Evolutionary conservation across 2,329 filamentous ascomycete species (phyloP).

Genomic region (Lasiodiplodia hormozganensis): DNA sequence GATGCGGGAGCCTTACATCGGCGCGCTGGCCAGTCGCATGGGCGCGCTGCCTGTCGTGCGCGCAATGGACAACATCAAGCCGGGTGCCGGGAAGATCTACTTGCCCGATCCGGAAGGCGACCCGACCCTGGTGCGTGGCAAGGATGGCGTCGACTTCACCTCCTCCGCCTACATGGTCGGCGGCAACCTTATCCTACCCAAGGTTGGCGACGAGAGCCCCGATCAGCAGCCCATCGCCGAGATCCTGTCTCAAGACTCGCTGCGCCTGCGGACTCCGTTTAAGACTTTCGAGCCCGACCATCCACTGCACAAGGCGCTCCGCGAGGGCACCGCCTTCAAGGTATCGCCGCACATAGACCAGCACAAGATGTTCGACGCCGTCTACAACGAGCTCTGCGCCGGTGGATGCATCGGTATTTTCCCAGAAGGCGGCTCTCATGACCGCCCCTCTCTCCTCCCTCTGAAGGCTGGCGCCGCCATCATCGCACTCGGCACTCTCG

Average conservation of each 20-base stretch:
- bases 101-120: conserved; percentile 26
- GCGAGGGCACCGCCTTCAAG: conserved; percentile 27
- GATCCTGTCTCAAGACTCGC: conserved; percentile 19
- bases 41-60: conserved; percentile 29
- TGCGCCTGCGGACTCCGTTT: conserved; percentile 21
- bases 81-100: conserved; percentile 27
- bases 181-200: conserved; percentile 19
- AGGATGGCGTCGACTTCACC: conserved; percentile 20
- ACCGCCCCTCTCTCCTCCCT: conserved; percentile 27
- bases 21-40: conserved; percentile 19
- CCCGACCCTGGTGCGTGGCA: conserved; percentile 26
- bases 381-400: conserved; percentile 22
- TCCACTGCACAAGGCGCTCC: conserved; percentile 13
- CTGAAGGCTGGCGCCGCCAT: conserved; percentile 30
- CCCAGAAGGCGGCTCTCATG: conserved; percentile 31
- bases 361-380: conserved; percentile 29
- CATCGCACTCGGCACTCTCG: conserved; percentile 27
- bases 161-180: conserved; percentile 18
- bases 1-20: conserved; percentile 26
- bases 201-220: conserved; percentile 17
- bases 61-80: conserved; percentile 30
- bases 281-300: conserved; percentile 19
- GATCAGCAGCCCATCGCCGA: conserved; percentile 29
- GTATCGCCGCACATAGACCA: conserved; percentile 30
- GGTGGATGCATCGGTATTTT: conserved; percentile 31